A percentile compares a stretch with the other conserved stretches of the same genome.
phyloP scores from a whole-genome alignment of 768 basidiomycete species.

The Daedaleopsis sinensis region DNA sequence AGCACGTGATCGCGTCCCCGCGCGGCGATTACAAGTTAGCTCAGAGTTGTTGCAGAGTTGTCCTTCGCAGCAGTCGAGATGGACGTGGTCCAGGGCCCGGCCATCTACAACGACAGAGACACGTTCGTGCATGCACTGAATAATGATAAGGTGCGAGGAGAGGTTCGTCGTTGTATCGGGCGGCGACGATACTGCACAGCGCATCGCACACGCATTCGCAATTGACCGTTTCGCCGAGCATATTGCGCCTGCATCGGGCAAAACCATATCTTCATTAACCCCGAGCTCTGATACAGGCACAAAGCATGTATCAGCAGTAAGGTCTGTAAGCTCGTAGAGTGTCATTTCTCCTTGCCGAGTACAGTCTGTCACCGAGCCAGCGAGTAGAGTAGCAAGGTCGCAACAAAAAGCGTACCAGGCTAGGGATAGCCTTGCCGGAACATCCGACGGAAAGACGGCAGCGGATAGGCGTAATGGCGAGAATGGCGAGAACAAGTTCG shows the following conservation, averaged over 20 bases:
- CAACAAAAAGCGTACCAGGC: too few relatives aligned
- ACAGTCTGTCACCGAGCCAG: too few relatives aligned
- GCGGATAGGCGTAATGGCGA: background rate
- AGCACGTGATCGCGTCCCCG: too few relatives aligned
- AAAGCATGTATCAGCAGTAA: background rate
- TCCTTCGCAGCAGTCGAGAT: too few relatives aligned
- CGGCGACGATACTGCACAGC: background rate
- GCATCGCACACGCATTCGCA: background rate
- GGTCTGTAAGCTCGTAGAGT: background rate
- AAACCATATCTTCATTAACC: background rate
- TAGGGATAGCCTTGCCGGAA: background rate
- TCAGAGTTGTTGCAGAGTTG: too few relatives aligned
- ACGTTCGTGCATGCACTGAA: background rate
- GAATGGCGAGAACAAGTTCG: background rate
- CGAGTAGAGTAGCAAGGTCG: too few relatives aligned
- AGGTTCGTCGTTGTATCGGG: background rate
- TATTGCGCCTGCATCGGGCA: background rate
- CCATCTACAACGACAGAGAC: background rate
- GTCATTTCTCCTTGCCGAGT: too few relatives aligned
- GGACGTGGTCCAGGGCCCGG: too few relatives aligned
- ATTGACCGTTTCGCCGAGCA: background rate
- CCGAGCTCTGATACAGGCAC: background rate
- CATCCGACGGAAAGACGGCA: background rate
- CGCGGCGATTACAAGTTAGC: too few relatives aligned
- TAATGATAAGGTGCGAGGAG: background rate